phyloP scores from a whole-genome alignment of 1,284 basidiomycete genomes.

The Ceratobasidium sp. region DNA sequence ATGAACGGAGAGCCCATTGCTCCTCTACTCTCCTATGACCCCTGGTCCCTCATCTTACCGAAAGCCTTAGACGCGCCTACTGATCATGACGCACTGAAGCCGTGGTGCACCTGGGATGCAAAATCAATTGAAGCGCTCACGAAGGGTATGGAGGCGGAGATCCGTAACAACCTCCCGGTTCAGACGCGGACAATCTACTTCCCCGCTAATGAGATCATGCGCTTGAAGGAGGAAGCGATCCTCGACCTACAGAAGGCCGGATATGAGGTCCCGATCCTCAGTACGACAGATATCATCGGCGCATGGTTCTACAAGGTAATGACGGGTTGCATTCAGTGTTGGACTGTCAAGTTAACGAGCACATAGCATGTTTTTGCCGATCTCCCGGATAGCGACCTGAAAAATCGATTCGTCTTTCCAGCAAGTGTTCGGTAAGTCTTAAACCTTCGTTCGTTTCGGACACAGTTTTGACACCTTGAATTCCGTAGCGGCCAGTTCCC shows the following conservation, averaged over 20 bases:
- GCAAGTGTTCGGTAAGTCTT: constrained; percentile 13
- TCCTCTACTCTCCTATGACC: constrained; percentile 24
- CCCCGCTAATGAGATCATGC: constrained; percentile 26
- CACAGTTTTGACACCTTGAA: background rate
- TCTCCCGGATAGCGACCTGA: background rate
- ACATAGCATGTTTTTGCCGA: constrained; percentile 26
- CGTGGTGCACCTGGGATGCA: constrained; percentile 16
- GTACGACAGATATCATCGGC: constrained; percentile 23
- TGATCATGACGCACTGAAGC: constrained; percentile 11
- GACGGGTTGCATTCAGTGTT: too few relatives aligned
- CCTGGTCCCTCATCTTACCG: constrained; percentile 11
- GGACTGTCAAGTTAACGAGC: background rate
- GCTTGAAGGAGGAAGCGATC: constrained; percentile 9
- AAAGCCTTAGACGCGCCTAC: background rate
- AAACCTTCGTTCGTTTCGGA: background rate
- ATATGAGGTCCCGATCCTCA: background rate
- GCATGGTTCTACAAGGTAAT: constrained; percentile 41
- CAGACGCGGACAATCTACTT: constrained; percentile 32
- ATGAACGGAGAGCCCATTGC: constrained; percentile 20
- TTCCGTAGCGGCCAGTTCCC: background rate
- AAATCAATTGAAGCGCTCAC: background rate
- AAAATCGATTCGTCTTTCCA: constrained; percentile 23
- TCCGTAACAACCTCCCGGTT: background rate
- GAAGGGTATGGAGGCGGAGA: background rate
- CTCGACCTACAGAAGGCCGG: constrained; percentile 3